Evolutionary conservation across 2,329 filamentous ascomycete genomes (phyloP).

Genomic region (Aspergillus ruber): DNA sequence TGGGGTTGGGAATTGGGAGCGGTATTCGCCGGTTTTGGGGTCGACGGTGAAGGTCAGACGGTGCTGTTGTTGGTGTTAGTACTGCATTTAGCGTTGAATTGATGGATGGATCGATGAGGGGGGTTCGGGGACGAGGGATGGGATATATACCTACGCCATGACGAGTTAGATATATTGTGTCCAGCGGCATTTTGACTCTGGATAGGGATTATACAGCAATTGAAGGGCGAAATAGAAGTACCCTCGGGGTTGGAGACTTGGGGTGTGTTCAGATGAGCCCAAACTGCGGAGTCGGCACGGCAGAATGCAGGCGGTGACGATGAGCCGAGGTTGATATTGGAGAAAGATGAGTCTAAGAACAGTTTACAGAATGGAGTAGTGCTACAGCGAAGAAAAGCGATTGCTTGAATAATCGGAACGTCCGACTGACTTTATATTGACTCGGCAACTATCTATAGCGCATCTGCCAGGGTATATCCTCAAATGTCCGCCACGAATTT

Average conservation of each 20-base stretch:
- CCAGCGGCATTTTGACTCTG: slow-evolving; percentile 52
- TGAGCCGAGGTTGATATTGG: slow-evolving; percentile 7
- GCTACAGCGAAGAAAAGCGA: neutral
- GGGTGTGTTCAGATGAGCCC: neutral
- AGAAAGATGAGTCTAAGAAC: too few relatives aligned
- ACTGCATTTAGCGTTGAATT: too few relatives aligned
- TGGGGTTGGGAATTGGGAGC: slow-evolving; percentile 65
- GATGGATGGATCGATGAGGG: neutral
- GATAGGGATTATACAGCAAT: neutral
- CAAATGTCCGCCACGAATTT: slow-evolving; percentile 18
- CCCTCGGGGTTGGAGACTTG: neutral
- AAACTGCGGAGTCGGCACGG: neutral
- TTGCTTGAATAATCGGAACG: slow-evolving; percentile 1
- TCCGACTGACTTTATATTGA: slow-evolving; percentile 8
- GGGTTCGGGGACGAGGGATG: neutral
- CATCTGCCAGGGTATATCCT: slow-evolving; percentile 18
- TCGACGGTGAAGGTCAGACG: slow-evolving; percentile 87
- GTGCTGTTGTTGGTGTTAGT: slow-evolving; percentile 54
- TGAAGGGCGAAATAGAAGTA: neutral
- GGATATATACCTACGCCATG: slow-evolving; percentile 58
- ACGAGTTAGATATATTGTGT: slow-evolving; percentile 66
- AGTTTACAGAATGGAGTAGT: too few relatives aligned
- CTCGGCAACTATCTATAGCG: slow-evolving; percentile 21
- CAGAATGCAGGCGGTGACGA: slow-evolving; percentile 7
- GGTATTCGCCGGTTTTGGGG: slow-evolving; percentile 70